Conservation (phyloP, 805 yeast species). For the Pichia occidentalis region DNA sequence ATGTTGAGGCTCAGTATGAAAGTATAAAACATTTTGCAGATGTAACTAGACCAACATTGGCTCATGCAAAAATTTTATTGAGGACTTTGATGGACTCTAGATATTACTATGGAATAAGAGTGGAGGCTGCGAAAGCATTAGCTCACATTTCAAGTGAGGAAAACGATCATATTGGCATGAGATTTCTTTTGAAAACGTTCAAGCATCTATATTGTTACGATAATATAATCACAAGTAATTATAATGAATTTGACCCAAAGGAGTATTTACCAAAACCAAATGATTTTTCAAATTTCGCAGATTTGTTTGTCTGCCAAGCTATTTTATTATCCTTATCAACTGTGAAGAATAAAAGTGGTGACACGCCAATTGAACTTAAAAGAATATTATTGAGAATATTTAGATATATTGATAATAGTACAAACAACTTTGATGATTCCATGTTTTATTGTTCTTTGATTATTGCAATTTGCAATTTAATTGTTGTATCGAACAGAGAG, state of each 20-base stretch:
- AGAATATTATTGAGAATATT: constrained; percentile 62
- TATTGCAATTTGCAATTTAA: constrained; percentile 38
- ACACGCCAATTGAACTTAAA: constrained; percentile 48
- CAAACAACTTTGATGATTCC: constrained; percentile 69
- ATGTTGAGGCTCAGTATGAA: constrained; percentile 90
- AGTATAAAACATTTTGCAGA: constrained; percentile 70
- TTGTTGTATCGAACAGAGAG: constrained; percentile 22
- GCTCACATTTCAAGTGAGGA: constrained; percentile 59
- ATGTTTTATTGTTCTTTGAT: constrained; percentile 58
- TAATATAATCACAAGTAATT: constrained; percentile 26
- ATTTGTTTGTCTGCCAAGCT: constrained; percentile 62
- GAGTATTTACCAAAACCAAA: constrained; percentile 67
- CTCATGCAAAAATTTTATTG: constrained; percentile 70
- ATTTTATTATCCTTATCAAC: constrained; percentile 57
- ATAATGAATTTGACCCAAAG: constrained; percentile 30
- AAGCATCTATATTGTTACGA: constrained; percentile 68
- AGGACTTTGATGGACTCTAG: constrained; percentile 78
- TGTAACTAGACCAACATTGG: constrained; percentile 46
- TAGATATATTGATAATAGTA: constrained; percentile 79
- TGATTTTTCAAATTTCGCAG: constrained; percentile 66
- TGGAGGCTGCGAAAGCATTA: constrained; percentile 78
- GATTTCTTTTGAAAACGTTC: constrained; percentile 65
- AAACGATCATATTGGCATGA: constrained; percentile 63
- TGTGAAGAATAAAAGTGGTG: constrained; percentile 57
- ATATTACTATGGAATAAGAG: constrained; percentile 83